Base-by-base conservation (phyloP, 1,284 basidiomycete species). In the Cutaneotrichosporon sp. region DNA sequence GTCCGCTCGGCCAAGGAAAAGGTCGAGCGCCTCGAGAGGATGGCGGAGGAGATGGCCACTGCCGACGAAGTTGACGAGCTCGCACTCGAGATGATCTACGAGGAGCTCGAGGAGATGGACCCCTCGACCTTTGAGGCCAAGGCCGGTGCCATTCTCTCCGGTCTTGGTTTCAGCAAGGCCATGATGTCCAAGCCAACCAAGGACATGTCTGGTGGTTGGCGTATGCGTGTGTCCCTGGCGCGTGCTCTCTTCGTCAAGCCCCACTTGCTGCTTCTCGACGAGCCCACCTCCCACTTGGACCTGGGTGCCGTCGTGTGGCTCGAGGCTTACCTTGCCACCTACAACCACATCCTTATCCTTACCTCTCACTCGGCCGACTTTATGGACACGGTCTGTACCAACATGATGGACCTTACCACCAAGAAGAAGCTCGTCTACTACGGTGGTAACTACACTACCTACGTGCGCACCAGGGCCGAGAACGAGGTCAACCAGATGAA, bases 401-500 rank as follows among this genome's bases (percentile, higher is more conserved):
- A 97, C 79, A 88, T 97, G 77, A 93, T 97, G 87, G 94, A 97
- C 73, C 79, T 98, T 48, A 97, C 91, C 19, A 27, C 63, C 50
- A 64, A 66, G 59, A 76, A 75, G 70, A 76, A 78, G 71, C 69
- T 92, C 49, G 78, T 86, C 29, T 96, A 96, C 78, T 97, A 97
- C 77, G 85, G 86, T 68, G 94, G 94, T 80, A 97, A 97, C 78
- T 97, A 96, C 79, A 82, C 90, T 47, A 93, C 88, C 35, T 97
- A 94, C 77, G 92, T 97, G 64, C 85, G 90, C 70, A 97, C 94
- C 59, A 96, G 89, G 81, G 72, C 79, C 66, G 94, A 98, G 82
- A 97, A 97, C 80, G 94, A 97, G 80, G 85, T 90, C 68, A 98
- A 97, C 78, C 93, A 97, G 79, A 82, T 97, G 91, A 97, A 97